These are phyloP conservation scores for Limtongia smithiae DNA, from an alignment of 805 yeast species.

Conservation along the genomic window DNA sequence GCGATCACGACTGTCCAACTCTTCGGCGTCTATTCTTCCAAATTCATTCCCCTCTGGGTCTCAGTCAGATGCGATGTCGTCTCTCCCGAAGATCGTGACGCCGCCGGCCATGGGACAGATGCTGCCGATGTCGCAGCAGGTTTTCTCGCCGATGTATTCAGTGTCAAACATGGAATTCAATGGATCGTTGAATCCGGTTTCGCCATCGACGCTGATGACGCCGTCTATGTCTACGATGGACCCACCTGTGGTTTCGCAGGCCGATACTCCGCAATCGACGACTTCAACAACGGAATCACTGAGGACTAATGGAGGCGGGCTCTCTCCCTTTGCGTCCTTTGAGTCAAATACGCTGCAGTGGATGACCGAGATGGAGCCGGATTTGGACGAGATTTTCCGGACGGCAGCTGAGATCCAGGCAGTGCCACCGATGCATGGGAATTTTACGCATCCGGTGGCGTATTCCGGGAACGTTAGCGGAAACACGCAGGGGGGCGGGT, in stretches of 20 bases:
- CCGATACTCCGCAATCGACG: slow-evolving; percentile 23
- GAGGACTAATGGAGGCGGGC: slow-evolving; percentile 10
- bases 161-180: too few relatives aligned
- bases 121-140: too few relatives aligned
- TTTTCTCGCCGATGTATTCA: too few relatives aligned
- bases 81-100: not conserved
- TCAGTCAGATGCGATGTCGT: not conserved
- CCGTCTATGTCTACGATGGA: slow-evolving; percentile 1
- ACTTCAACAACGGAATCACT: slow-evolving; percentile 14
- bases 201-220: slow-evolving; percentile 1
- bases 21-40: too few relatives aligned
- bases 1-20: slow-evolving; percentile 7
- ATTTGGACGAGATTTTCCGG: slow-evolving; percentile 29
- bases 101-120: not conserved
- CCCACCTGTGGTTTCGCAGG: slow-evolving; percentile 8
- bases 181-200: too few relatives aligned
- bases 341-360: slow-evolving; percentile 29
- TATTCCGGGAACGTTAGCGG: slow-evolving; percentile 28
- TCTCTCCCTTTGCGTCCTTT: slow-evolving; percentile 29
- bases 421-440: slow-evolving; percentile 27
- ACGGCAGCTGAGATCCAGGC: slow-evolving; percentile 30
- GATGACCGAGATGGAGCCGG: slow-evolving; percentile 32
- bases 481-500: slow-evolving; percentile 29
- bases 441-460: slow-evolving; percentile 28
- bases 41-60: not conserved